Base-by-base conservation (phyloP, 2,329 filamentous ascomycete species). In the Aspergillus clavatus region DNA sequence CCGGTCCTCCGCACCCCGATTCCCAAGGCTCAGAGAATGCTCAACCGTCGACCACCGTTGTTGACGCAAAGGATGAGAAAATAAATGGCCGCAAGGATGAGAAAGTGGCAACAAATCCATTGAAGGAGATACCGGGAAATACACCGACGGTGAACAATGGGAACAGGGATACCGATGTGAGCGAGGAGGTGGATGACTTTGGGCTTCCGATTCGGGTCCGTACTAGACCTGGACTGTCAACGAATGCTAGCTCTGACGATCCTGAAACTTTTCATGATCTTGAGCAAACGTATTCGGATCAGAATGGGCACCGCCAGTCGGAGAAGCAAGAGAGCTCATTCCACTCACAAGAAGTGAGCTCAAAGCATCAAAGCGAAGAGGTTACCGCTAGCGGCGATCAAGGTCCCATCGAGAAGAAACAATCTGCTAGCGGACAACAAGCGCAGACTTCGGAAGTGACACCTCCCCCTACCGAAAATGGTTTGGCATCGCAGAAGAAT, bases 101-200 rank as follows among this genome's bases (percentile, higher is more conserved):
- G 21, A 55, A 56, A 38, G 53, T 55, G 23, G 45, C 46, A 22
- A 42, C 46, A 35, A 50, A 43, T n/a, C 38, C 49, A 11, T 28
- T 39, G 14, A 41, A 37, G 23, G 45, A 36, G 5, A 33, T 41
- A 7, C n/a, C 47, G 11, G 44, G 37, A 35, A 40, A 38, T 27
- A 46, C 43, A 5, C 28, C 47, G 14, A 36, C 36, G 5, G 18
- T 40, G 10, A 42, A 40, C n/a, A 18, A 41, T 22, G 40, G 23
- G 29, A 40, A 7, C 7, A 43, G 43, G 41, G 42, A 47, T 18
- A 33, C 42, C 5, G 38, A 36, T 14, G 40, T 48, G 5, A 37
- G 22, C 31, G 61, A 60, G 29, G 59, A 60, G 19, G 38, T 68
- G 22, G 67, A 70, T 39, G 67, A 70, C 37, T 70, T 70, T 50